phyloP scores from a whole-genome alignment of 2,329 filamentous ascomycete species.

The Colletotrichum plurivorum region DNA sequence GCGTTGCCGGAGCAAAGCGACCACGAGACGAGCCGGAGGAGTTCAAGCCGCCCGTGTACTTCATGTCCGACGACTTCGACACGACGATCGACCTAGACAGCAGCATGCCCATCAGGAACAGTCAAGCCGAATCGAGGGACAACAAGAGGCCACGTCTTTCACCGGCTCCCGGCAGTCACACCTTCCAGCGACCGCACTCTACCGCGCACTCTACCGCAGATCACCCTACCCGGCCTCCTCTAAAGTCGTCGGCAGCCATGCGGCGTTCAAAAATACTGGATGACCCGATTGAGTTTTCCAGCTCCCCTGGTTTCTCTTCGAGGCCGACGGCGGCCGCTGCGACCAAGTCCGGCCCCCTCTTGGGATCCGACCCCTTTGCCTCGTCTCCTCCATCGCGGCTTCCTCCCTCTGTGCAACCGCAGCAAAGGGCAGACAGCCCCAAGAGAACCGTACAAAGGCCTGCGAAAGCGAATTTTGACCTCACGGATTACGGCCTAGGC shows the following conservation, averaged over 20 bases:
- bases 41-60: slow-evolving; percentile 44
- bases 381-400: slow-evolving; percentile 41
- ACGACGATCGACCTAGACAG: slow-evolving; percentile 54
- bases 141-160: slow-evolving; percentile 50
- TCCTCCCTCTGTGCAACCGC: slow-evolving; percentile 26
- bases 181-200: slow-evolving; percentile 13
- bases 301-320: slow-evolving; percentile 46
- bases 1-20: slow-evolving; percentile 8
- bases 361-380: slow-evolving; percentile 41
- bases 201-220: slow-evolving; percentile 16
- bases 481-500: slow-evolving; percentile 8
- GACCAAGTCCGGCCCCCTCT: not conserved
- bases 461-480: not conserved
- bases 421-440: slow-evolving; percentile 41
- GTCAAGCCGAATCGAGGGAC: slow-evolving; percentile 42
- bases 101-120: not conserved
- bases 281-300: slow-evolving; percentile 54
- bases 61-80: slow-evolving; percentile 59
- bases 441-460: slow-evolving; percentile 39
- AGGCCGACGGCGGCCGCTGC: not conserved
- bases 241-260: not conserved
- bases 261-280: not conserved
- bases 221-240: not conserved
- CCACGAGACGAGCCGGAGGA: slow-evolving; percentile 15
- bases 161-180: slow-evolving; percentile 13